Evolutionary conservation across 2,329 filamentous ascomycete genomes (phyloP).

Genomic region (Xylaria sp.): DNA sequence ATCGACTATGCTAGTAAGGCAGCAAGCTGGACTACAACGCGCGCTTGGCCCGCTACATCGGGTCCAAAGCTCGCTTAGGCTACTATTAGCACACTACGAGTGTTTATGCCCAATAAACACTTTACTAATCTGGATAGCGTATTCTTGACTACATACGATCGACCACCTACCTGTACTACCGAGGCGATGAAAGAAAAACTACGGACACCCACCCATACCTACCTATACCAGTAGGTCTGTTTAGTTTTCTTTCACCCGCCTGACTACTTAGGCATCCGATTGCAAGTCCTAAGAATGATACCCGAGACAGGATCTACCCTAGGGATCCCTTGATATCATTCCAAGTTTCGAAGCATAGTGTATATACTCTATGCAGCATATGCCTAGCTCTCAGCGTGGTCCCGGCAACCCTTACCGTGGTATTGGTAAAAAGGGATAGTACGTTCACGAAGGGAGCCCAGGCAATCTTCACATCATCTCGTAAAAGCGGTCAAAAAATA

Average conservation of each 20-base stretch:
- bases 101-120: constrained; percentile 1
- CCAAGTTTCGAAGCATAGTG: not conserved
- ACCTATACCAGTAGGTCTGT: no score
- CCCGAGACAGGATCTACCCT: not conserved
- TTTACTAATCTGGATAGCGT: not conserved
- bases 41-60: not conserved
- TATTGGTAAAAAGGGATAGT: not conserved
- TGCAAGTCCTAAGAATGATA: not conserved
- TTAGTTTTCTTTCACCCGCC: no score
- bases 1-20: not conserved
- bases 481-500: not conserved
- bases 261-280: not conserved
- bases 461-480: constrained; percentile 3
- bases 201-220: no score
- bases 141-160: no score
- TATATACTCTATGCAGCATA: not conserved
- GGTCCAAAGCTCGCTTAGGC: not conserved
- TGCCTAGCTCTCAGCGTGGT: not conserved
- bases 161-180: no score
- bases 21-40: not conserved
- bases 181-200: no score
- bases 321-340: not conserved
- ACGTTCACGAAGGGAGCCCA: not conserved
- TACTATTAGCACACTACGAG: not conserved
- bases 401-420: not conserved